Evolutionary conservation across 1,139 yeast species (phyloP).

Genomic region (Diutina rugosa): DNA sequence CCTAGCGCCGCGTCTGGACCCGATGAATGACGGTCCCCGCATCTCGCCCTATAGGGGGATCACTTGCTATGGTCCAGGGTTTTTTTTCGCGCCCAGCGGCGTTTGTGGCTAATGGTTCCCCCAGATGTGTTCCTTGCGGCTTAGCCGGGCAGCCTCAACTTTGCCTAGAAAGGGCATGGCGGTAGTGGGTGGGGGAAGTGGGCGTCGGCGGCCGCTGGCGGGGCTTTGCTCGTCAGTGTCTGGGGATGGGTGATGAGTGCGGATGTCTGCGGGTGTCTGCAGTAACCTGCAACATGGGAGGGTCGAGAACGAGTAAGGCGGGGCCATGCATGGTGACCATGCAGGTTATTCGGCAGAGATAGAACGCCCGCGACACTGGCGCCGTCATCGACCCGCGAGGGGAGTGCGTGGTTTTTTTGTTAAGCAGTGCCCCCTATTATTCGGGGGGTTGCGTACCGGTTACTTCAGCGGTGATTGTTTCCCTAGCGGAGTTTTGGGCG

Average conservation of each 20-base stretch:
- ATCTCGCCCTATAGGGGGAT: background rate
- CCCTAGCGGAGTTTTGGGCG: too few species aligned
- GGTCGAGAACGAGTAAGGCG: background rate
- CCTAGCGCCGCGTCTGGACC: too few species aligned
- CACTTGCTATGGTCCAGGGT: background rate
- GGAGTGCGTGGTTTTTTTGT: background rate
- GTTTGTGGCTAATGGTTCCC: background rate
- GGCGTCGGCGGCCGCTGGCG: background rate
- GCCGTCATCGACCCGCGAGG: background rate
- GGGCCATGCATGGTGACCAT: background rate
- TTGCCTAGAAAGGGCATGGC: background rate
- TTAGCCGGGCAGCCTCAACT: background rate
- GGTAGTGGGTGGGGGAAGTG: background rate
- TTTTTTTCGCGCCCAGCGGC: background rate
- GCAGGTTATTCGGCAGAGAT: background rate
- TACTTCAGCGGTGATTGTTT: too few species aligned
- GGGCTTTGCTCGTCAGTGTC: background rate
- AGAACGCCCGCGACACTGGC: background rate
- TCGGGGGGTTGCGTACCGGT: too few species aligned
- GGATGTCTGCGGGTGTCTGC: background rate
- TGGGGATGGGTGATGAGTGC: background rate
- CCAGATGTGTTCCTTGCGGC: background rate
- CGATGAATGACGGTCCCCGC: too few species aligned
- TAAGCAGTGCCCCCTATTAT: too few species aligned
- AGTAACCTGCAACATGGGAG: background rate